Evolutionary conservation across 2,329 filamentous ascomycete genomes (phyloP), one percentile per base, ranked within the genome.

Genomic region (Diaporthe vaccinii): DNA sequence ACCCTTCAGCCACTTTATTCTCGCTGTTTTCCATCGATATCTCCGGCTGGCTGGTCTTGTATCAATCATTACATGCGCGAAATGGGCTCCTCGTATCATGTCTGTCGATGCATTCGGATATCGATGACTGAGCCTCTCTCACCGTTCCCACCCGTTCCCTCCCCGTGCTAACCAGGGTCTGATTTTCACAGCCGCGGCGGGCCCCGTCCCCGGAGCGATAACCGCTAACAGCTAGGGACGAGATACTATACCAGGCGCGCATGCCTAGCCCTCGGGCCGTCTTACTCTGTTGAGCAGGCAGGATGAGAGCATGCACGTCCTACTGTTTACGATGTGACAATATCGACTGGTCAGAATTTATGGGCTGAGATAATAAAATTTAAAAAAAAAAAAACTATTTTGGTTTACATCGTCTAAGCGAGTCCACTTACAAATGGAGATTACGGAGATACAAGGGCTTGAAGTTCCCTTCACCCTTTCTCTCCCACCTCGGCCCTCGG

Each of bases 201-300:
- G 65, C n/a, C 22, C 44, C 44, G 44, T 22, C 44, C 4, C 44
- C 62, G 65, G 65, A 68, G 65, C 46, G 65, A 68, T 68, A 53
- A 28, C 65, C 65, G 65, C 49, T 68, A 68, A 53, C 65, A 68
- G 65, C 65, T 68, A 68, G 65, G 53, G 65, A 68, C 14, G 46
- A 53, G 4, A 39, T 68, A 53, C 46, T 53, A 53, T 53, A 36
- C 28, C 46, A 53, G n/a, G 46, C 65, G 53, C 46, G 65, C 34
- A 53, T 39, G 31, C 14, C 22, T 53, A 68, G 65, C 14, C 4
- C 46, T 20, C 65, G 65, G 65, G 14, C 65, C n/a, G 31, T 28
- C 44, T 68, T 68, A 53, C 65, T 53, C 31, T 53, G 44, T 68
- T 53, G 12, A 68, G 65, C 46, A 68, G 65, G 62, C 62, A 68